Conservation (phyloP, 2,329 filamentous ascomycete species). For the Pyrenochaeta sp. region DNA sequence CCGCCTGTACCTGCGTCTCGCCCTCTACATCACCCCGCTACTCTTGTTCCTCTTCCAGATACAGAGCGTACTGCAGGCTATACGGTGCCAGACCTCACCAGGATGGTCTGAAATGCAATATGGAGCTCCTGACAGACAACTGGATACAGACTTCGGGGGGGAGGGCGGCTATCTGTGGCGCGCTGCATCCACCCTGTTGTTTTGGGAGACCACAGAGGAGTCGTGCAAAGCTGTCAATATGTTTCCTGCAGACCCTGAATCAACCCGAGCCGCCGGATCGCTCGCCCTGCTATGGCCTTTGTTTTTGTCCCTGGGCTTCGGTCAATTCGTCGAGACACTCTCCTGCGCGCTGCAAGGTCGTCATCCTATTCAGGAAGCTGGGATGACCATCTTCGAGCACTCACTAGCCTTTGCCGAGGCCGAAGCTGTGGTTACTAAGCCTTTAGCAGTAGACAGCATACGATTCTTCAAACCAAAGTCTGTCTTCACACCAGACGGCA, state of each 20-base stretch:
- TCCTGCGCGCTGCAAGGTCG: conserved; percentile 88
- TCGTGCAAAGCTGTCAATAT: conserved; percentile 81
- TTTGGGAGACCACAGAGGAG: conserved; percentile 75
- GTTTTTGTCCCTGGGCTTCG: conserved; percentile 73
- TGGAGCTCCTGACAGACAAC: conserved; percentile 52
- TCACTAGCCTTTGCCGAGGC: conserved; percentile 96
- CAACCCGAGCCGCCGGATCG: conserved; percentile 73
- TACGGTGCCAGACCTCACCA: conserved; percentile 84
- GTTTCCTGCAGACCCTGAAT: conserved; percentile 62
- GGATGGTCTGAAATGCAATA: conserved; percentile 57
- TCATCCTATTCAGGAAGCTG: conserved; percentile 81
- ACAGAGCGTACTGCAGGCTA: conserved; percentile 76
- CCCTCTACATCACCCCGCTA: conserved; percentile 44
- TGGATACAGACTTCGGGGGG: conserved; percentile 60
- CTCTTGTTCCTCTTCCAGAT: conserved; percentile 65
- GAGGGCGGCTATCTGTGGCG: conserved; percentile 75
- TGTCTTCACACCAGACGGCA: conserved; percentile 55
- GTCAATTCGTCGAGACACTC: conserved; percentile 88
- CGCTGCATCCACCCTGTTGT: conserved; percentile 74
- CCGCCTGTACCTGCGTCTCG: conserved; percentile 64
- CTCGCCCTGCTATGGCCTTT: conserved; percentile 79
- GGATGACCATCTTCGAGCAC: conserved; percentile 96
- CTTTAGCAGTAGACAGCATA: conserved; percentile 76
- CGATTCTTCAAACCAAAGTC: conserved; percentile 51
- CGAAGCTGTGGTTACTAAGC: conserved; percentile 83